phyloP scores from a whole-genome alignment of 768 basidiomycete species.

The Guyanaporus albipodus region DNA sequence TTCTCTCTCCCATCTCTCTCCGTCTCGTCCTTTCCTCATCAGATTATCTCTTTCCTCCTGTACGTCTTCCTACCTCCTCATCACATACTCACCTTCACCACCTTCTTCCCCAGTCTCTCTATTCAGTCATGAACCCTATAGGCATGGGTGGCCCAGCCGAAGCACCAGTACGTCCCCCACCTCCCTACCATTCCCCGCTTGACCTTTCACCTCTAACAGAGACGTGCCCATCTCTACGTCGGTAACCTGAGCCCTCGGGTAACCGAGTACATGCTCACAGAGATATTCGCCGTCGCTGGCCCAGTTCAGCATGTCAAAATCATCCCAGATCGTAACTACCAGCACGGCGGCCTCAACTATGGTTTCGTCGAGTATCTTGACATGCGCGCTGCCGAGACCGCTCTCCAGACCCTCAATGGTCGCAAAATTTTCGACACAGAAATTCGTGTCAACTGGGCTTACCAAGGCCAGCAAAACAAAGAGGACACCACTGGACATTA shows the following conservation, averaged over 20 bases:
- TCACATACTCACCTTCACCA: conserved; percentile 11
- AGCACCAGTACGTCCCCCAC: conserved; percentile 56
- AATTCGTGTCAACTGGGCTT: conserved; percentile 99
- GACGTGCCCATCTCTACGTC: conserved; percentile 97
- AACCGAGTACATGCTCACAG: conserved; percentile 98
- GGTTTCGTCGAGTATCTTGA: conserved; percentile 99
- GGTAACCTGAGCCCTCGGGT: conserved; percentile 97
- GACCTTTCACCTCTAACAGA: conserved; percentile 40
- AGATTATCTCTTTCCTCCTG: conserved; percentile 38
- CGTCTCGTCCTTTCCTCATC: conserved; percentile 36
- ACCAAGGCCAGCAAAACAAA: conserved; percentile 97
- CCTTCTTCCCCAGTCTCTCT: conserved; percentile 30
- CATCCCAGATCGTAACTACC: conserved; percentile 98
- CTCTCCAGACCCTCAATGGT: conserved; percentile 96
- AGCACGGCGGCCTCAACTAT: conserved; percentile 98
- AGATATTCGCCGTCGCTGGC: conserved; percentile 95
- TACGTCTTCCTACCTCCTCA: too few relatives aligned
- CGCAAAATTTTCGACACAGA: conserved; percentile 99
- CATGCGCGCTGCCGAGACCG: conserved; percentile 98
- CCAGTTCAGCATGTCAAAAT: conserved; percentile 99
- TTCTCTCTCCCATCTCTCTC: conserved; percentile 33
- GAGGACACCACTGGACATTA: conserved; percentile 97
- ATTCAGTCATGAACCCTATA: conserved; percentile 71
- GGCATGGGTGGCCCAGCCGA: conserved; percentile 67
- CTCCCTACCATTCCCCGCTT: neutral